Percentiles rank a stretch among this genome's conserved stretches.
These are phyloP conservation scores for Trypanosoma platydactyli DNA, from an alignment of 208 protist genomes.

Conservation along the genomic window DNA sequence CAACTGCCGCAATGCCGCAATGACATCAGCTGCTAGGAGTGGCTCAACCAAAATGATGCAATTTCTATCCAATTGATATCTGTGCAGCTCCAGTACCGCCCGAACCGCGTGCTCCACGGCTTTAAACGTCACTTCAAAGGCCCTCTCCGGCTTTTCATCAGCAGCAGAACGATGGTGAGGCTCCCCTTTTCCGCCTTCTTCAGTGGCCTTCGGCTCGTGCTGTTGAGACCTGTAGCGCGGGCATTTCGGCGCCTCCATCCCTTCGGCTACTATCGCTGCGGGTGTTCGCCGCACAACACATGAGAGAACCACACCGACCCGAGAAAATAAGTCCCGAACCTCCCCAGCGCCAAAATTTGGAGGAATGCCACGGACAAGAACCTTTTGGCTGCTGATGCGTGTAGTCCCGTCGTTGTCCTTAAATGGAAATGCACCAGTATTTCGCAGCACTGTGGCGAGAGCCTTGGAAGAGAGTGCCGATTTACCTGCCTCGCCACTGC, in stretches of 20 bases:
- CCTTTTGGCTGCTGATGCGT: constrained; percentile 44
- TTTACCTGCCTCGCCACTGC: neutral
- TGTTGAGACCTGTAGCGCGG: constrained; percentile 31
- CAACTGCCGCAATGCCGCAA: constrained; percentile 37
- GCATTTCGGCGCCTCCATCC: neutral
- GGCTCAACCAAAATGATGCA: constrained; percentile 58
- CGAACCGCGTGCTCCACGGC: constrained; percentile 44
- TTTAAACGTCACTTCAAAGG: constrained; percentile 75
- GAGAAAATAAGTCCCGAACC: constrained; percentile 57
- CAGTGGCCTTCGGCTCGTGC: constrained; percentile 3
- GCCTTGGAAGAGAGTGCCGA: constrained; percentile 4
- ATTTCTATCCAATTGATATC: constrained; percentile 3
- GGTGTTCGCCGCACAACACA: constrained; percentile 50
- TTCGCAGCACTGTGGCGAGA: constrained; percentile 23
- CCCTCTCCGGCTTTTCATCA: constrained; percentile 17
- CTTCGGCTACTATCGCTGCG: neutral
- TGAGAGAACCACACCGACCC: constrained; percentile 40
- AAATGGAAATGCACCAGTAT: constrained; percentile 38
- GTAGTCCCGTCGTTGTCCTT: constrained; percentile 48
- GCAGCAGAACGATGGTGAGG: neutral
- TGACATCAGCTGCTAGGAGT: constrained; percentile 63
- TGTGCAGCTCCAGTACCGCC: constrained; percentile 51
- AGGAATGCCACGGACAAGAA: constrained; percentile 59
- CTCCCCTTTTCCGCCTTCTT: neutral
- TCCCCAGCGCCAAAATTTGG: constrained; percentile 59